Evolutionary conservation across 1,139 yeast genomes (phyloP).

Genomic region (Yamadazyma sp.): DNA sequence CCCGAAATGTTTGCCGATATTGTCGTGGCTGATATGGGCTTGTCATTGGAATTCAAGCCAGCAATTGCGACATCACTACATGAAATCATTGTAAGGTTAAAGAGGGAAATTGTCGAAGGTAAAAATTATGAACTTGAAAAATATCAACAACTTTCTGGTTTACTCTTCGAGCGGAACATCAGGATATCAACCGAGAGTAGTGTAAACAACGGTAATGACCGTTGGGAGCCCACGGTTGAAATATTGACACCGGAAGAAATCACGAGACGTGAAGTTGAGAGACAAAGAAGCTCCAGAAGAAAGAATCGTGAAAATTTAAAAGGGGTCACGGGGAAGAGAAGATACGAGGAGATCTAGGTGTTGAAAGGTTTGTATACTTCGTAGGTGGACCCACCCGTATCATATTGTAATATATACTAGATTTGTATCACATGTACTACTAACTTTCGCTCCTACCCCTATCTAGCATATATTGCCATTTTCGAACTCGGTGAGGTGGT

Average conservation of each 20-base stretch:
- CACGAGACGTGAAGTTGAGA: conserved; percentile 91
- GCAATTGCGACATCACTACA: conserved; percentile 88
- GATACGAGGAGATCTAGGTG: conserved; percentile 54
- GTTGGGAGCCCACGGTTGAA: conserved; percentile 90
- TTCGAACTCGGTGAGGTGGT: too few relatives aligned
- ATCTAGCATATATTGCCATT: too few relatives aligned
- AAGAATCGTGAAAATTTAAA: conserved; percentile 85
- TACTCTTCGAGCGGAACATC: conserved; percentile 45
- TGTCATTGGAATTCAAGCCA: conserved; percentile 82
- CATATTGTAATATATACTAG: too few relatives aligned
- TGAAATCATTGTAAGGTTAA: conserved; percentile 73
- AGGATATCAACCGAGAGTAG: conserved; percentile 48
- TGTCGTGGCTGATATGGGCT: conserved; percentile 82
- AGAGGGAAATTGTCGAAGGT: conserved; percentile 79
- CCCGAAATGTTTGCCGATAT: conserved; percentile 84
- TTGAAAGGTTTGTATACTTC: not conserved
- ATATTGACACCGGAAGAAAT: conserved; percentile 88
- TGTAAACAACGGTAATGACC: conserved; percentile 53
- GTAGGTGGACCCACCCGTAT: too few relatives aligned
- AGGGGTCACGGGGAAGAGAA: conserved; percentile 52
- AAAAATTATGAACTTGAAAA: conserved; percentile 49
- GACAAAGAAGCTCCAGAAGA: conserved; percentile 88
- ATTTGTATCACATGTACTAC: too few relatives aligned
- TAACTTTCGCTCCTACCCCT: too few relatives aligned
- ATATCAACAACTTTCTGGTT: conserved; percentile 44